Base-by-base conservation (phyloP, 2,329 filamentous ascomycete species). In the Colletotrichum endophyticum region DNA sequence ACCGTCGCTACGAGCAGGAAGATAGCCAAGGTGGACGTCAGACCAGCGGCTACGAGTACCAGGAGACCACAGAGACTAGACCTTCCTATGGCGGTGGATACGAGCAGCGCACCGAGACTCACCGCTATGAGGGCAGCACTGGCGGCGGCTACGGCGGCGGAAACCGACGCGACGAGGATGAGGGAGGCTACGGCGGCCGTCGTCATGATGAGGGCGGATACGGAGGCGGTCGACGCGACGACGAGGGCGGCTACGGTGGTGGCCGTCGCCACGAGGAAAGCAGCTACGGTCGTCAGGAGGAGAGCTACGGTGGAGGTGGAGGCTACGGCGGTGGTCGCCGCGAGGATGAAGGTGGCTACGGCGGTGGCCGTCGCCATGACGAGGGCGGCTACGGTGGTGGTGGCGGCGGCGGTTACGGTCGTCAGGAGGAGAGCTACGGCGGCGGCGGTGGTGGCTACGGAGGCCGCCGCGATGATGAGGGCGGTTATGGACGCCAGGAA, bases 1-100 rank as follows among this genome's bases (percentile, higher is more conserved):
- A 93, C 84, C 87, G 88, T 74, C 90, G 91, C 36, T 92, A 91
- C 78, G 92, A 94, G 80, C 89, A 93, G 80, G 87, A 90, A 63
- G 85, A 88, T 39, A 85, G 86, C 56, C 81, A 82, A 8, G 83
- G 83, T 32, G 82, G 84, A 27, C 81, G 84, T 34, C 81, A 82
- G 8, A 84, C 87, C 27, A 84, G 84, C 27, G 89, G 88, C 34
- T 91, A 91, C 78, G 89, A 91, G 56, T 93, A 92, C 79, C 87
- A 93, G 81, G 88, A 93, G 81, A 87, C 86, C 64, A 89, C 87
- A 7, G 90, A 94, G 81, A 88, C 88, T 9, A 88, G 87, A 12
- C 87, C 88, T 22, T 85, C 83, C 8, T 84, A 87, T 69, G 89
- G 88, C 5, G 90, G 91, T 59, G 89, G 91, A 8, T 93, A 91